A percentile compares a stretch with the other conserved stretches of the same genome.
Conservation (phyloP, 129 eudicot species). For the Tanacetum coccineum region DNA sequence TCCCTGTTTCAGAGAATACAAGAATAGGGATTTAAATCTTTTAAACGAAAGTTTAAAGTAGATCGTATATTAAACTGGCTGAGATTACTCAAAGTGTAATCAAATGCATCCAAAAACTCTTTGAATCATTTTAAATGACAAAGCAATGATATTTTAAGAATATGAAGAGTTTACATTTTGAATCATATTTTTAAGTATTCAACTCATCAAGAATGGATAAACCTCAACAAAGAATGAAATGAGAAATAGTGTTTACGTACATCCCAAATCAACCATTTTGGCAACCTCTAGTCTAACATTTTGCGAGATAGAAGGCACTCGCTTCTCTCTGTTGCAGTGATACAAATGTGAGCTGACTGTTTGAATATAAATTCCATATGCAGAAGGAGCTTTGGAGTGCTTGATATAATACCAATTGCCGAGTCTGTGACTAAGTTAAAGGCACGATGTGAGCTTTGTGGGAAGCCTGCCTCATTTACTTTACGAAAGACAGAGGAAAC, state of each 20-base stretch:
- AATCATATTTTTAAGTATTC: too few species aligned
- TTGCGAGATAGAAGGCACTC: not conserved
- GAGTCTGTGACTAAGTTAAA: conserved; percentile 82
- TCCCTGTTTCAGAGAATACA: too few species aligned
- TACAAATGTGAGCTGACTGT: not conserved
- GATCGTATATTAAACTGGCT: too few species aligned
- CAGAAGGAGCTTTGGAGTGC: conserved; percentile 98
- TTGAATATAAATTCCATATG: conserved; percentile 15
- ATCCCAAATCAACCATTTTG: not conserved
- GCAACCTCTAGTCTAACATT: not conserved
- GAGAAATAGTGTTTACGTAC: too few species aligned
- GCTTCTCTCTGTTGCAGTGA: not conserved
- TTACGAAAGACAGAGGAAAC: conserved; percentile 88
- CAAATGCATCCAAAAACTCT: not conserved
- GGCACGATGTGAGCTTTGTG: conserved; percentile 91
- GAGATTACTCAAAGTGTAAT: too few species aligned
- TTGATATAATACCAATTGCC: conserved; percentile 85
- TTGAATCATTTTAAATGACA: too few species aligned
- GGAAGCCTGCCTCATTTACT: conserved; percentile 83
- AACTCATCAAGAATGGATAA: too few species aligned
- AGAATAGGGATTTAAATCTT: too few species aligned
- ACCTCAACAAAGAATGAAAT: too few species aligned
- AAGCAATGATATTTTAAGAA: too few species aligned
- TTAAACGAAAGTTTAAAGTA: too few species aligned
- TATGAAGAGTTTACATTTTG: too few species aligned